phyloP scores from a whole-genome alignment of 768 basidiomycete genomes.

The Pleurotus tuber-regium region DNA sequence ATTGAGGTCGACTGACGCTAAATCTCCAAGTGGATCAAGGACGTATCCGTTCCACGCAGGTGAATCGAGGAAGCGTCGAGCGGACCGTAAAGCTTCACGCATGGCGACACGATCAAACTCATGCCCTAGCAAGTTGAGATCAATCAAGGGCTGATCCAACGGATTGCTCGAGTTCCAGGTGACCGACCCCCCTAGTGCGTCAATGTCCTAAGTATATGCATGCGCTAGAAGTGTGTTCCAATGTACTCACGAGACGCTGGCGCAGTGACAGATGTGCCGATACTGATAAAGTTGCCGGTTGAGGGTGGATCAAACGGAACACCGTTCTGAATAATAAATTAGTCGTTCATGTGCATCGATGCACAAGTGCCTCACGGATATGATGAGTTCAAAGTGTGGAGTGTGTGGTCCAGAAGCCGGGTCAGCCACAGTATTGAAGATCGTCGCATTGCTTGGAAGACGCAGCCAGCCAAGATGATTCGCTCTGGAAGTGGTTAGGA shows the following conservation, averaged over 20 bases:
- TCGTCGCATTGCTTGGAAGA: slow-evolving; percentile 23
- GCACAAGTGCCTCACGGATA: slow-evolving; percentile 25
- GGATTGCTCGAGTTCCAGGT: background rate
- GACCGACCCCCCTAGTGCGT: background rate
- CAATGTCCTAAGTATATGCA: too few species aligned
- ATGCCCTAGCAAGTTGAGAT: background rate
- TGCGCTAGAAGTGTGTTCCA: too few species aligned
- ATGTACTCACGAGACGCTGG: background rate
- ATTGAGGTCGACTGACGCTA: background rate
- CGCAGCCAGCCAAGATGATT: slow-evolving; percentile 19
- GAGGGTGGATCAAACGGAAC: background rate
- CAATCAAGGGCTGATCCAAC: background rate
- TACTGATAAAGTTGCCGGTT: background rate
- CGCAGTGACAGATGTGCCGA: background rate
- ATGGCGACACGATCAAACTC: background rate
- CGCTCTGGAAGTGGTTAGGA: slow-evolving; percentile 8
- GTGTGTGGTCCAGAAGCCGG: slow-evolving; percentile 34
- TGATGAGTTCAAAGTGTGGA: slow-evolving; percentile 32
- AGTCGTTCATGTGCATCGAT: background rate
- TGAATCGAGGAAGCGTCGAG: too few species aligned
- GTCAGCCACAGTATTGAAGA: slow-evolving; percentile 27
- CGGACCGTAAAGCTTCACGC: background rate
- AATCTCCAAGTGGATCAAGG: background rate
- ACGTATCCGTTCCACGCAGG: background rate
- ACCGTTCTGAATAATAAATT: background rate